These are phyloP conservation scores for Sugiyamaella americana DNA, from an alignment of 805 yeast species.

Conservation along the genomic window DNA sequence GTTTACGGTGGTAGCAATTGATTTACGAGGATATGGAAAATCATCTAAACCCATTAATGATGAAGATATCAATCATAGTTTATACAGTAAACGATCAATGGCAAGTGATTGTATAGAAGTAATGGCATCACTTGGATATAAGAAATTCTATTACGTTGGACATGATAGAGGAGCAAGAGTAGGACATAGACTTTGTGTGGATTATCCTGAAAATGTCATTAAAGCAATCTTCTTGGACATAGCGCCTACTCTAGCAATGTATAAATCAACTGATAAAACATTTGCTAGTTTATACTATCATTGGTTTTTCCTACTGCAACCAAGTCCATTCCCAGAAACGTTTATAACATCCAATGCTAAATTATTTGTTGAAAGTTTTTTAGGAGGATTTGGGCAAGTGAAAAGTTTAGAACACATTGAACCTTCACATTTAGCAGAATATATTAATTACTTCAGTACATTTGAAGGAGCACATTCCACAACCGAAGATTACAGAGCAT, in stretches of 20 bases:
- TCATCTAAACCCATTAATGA: constrained; percentile 10
- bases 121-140: constrained; percentile 8
- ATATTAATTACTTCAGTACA: constrained; percentile 4
- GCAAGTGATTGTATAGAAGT: constrained; percentile 14
- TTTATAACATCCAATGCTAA: constrained; percentile 12
- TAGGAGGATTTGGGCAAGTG: neutral
- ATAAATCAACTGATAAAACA: constrained; percentile 9
- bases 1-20: constrained; percentile 12
- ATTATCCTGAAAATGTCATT: constrained; percentile 8
- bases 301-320: constrained; percentile 18
- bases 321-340: constrained; percentile 15
- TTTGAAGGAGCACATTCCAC: constrained; percentile 11
- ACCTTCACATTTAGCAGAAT: neutral
- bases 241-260: constrained; percentile 15
- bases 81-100: constrained; percentile 12
- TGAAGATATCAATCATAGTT: constrained; percentile 3
- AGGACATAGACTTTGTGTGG: constrained; percentile 14
- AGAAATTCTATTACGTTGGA: constrained; percentile 13
- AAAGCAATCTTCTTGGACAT: constrained; percentile 15
- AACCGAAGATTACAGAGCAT: constrained; percentile 18
- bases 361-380: constrained; percentile 1
- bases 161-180: constrained; percentile 19
- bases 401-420: constrained; percentile 4
- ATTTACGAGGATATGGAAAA: constrained; percentile 16
- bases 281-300: constrained; percentile 15